Evolutionary conservation across 83 land plant genomes (phyloP), one percentile per base, ranked within the genome.

Genomic region (Diphasiastrum complanatum): DNA sequence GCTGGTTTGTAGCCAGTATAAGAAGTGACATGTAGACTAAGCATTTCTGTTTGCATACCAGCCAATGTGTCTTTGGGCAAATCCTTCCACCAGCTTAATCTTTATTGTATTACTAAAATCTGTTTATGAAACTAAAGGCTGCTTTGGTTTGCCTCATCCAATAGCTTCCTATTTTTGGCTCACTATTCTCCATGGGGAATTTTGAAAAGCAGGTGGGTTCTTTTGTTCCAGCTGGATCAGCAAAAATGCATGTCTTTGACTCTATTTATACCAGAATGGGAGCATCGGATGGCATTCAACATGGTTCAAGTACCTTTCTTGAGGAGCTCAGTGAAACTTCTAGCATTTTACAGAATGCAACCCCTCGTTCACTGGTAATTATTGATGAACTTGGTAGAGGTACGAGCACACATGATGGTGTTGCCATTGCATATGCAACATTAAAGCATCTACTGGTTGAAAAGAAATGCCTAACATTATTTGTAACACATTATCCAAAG

Each of bases 371-470:
- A 0, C 68, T 93, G 36, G 96, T 85, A 25, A 85, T 93, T 32
- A 81, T 93, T 45, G 98, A 93, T 71, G 98, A 93, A 51, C 84
- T 93, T 59, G 98, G 98, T 1, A 74, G 98, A 59, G 98, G 98
- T 47, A 93, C 98, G 43, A 88, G 96, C 75, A 93, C 98, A 20
- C 89, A 93, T 76, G 98, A 93, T 66, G 98, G 98, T 32, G 91
- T 85, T 34, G 98, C 96, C 23, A 79, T 93, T 67, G 98, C 98
- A 43, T 85, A 83, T 83, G 91, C 95, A n/a, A 78, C 98, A 18
- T 61, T 93, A 54, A 81, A 89, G 27, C 47, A 85, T 70, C 71
- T 93, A 33, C 79, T 93, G 11, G 65, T 83, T 57, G 78, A 81
- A 37, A 78, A 69, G 64, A 81, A 60, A 68, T 89, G 96, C 64